These are phyloP conservation scores for Arabis hirsuta DNA, from an alignment of 345 rosid genomes.

Conservation along the genomic window DNA sequence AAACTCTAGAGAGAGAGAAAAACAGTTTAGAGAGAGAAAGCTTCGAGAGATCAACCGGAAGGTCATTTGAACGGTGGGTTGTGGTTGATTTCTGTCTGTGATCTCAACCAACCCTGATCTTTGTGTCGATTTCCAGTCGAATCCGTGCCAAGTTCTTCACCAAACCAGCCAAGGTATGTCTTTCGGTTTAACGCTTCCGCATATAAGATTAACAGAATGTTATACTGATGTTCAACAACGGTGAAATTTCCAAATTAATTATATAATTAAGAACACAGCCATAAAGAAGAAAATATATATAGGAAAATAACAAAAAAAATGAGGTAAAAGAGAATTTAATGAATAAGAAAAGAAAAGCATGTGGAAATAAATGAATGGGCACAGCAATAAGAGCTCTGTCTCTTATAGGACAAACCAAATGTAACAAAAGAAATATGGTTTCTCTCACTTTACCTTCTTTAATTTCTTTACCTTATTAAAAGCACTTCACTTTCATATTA, in stretches of 20 bases:
- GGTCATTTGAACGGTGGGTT: not conserved
- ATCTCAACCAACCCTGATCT: not conserved
- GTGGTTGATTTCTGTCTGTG: not conserved
- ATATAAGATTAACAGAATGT: not conserved
- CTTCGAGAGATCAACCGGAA: not conserved
- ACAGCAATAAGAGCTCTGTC: constrained; percentile 34
- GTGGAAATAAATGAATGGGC: constrained; percentile 41
- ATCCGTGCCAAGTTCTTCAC: too few relatives aligned
- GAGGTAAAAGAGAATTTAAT: not conserved
- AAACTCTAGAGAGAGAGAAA: not conserved
- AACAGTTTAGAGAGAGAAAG: not conserved
- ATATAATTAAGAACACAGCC: not conserved
- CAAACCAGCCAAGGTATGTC: not conserved
- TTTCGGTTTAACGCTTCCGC: not conserved
- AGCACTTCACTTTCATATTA: constrained; percentile 10
- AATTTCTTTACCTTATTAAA: constrained; percentile 18
- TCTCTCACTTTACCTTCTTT: constrained; percentile 2
- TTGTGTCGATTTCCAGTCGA: not conserved
- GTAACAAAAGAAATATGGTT: constrained; percentile 3
- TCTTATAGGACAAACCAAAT: constrained; percentile 39
- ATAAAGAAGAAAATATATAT: not conserved
- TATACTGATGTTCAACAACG: too few relatives aligned
- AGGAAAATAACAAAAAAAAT: not conserved
- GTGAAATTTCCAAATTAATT: not conserved
- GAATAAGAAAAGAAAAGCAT: constrained; percentile 33